These are phyloP conservation scores for Metarhizium anisopliae DNA, from an alignment of 2,329 filamentous ascomycete genomes.

Conservation along the genomic window DNA sequence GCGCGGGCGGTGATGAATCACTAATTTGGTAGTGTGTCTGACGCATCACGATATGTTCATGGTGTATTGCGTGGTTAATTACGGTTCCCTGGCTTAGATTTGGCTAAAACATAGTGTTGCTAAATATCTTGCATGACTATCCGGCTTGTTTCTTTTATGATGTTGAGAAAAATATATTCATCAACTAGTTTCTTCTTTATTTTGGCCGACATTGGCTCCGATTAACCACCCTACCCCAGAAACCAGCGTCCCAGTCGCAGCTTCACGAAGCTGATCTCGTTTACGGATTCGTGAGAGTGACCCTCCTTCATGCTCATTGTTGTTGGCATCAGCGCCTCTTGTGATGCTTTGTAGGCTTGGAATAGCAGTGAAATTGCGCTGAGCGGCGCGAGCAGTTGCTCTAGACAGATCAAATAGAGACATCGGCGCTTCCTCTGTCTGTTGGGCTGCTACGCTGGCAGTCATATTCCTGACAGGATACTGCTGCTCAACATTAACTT, in stretches of 20 bases:
- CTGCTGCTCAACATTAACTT: conserved; percentile 10
- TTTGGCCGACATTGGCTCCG: conserved; percentile 36
- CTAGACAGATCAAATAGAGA: conserved; percentile 56
- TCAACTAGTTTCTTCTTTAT: conserved; percentile 1
- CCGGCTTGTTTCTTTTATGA: no score
- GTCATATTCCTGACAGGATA: conserved; percentile 23
- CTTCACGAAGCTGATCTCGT: conserved; percentile 61
- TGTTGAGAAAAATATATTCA: no score
- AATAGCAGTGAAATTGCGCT: conserved; percentile 47
- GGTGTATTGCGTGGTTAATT: no score
- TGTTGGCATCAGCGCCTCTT: conserved; percentile 5
- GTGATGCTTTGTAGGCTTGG: conserved; percentile 36
- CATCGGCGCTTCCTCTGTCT: conserved; percentile 50
- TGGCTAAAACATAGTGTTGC: no score
- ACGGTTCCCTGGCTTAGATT: no score
- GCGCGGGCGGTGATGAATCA: no score
- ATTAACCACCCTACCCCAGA: conserved; percentile 61
- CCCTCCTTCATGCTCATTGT: conserved; percentile 16
- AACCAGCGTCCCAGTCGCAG: conserved; percentile 57
- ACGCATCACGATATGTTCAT: no score
- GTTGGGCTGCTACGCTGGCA: conserved; percentile 23
- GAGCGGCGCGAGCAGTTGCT: conserved; percentile 50
- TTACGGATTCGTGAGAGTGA: conserved; percentile 46
- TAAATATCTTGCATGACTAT: no score
- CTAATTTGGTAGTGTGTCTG: no score